Evolutionary conservation across 495 filamentous ascomycete species (phyloP).

Genomic region (Neurospora discreta): DNA sequence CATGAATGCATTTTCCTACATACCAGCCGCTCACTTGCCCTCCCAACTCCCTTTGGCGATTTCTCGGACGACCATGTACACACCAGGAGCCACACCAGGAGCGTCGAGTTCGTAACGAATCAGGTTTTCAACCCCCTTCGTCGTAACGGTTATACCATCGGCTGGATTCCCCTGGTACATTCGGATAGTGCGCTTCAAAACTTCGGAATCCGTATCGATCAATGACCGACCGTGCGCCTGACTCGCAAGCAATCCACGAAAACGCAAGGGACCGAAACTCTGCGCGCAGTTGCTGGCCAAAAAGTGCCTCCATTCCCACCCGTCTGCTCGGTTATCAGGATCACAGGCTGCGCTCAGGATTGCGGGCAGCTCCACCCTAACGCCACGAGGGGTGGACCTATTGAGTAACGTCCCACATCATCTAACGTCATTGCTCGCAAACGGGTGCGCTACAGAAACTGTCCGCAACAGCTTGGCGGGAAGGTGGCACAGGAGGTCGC

Average conservation of each 20-base stretch:
- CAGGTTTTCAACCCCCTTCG: background rate
- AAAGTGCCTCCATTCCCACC: background rate
- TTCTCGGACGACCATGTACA: background rate
- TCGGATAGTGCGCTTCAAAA: background rate
- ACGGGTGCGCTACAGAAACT: background rate
- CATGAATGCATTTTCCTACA: background rate
- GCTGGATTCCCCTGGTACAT: background rate
- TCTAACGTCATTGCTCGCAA: slow-evolving; percentile 8
- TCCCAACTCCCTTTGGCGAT: background rate
- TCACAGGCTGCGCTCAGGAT: background rate
- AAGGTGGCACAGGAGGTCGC: background rate
- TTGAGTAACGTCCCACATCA: background rate
- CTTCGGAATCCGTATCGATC: background rate
- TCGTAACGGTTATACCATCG: background rate
- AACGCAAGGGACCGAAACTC: background rate
- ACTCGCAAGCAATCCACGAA: background rate
- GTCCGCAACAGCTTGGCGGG: background rate
- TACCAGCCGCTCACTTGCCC: background rate
- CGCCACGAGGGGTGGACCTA: slow-evolving; percentile 1
- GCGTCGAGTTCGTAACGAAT: background rate
- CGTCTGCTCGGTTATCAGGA: background rate
- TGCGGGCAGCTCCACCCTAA: background rate
- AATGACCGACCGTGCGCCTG: background rate
- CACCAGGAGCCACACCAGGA: too few species aligned
- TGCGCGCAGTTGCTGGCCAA: background rate